These are phyloP conservation scores for Neurospora discreta DNA, from an alignment of 495 filamentous ascomycete species.

Conservation along the genomic window DNA sequence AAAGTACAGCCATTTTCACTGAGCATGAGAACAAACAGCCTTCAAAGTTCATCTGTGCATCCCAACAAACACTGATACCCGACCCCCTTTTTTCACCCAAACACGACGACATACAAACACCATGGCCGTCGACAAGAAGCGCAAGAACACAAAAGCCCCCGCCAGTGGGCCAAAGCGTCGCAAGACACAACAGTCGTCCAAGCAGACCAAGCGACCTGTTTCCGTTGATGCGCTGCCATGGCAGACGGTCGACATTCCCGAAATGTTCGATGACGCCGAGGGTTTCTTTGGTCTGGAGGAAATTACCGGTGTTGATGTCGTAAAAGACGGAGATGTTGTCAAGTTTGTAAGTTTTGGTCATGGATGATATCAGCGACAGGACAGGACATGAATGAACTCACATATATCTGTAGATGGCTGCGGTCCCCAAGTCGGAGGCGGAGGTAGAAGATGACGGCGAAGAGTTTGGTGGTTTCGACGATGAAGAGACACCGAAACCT, in stretches of 20 bases:
- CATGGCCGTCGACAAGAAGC: slow-evolving; percentile 33
- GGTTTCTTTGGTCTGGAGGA: slow-evolving; percentile 93
- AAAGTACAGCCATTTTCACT: neutral
- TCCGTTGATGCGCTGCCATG: slow-evolving; percentile 63
- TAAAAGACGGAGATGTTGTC: slow-evolving; percentile 43
- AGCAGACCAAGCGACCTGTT: slow-evolving; percentile 23
- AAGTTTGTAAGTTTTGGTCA: slow-evolving; percentile 35
- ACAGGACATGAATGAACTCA: slow-evolving; percentile 5
- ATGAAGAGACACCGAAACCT: slow-evolving; percentile 11
- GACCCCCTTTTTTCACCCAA: neutral
- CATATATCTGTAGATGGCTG: slow-evolving; percentile 9
- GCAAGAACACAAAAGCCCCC: slow-evolving; percentile 26
- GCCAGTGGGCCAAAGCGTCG: slow-evolving; percentile 34
- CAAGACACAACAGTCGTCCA: slow-evolving; percentile 21
- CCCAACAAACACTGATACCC: neutral
- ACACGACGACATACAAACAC: neutral
- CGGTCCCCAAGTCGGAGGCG: slow-evolving; percentile 5
- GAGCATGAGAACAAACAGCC: neutral
- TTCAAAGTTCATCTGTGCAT: neutral
- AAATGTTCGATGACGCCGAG: slow-evolving; percentile 81
- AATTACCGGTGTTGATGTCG: slow-evolving; percentile 76
- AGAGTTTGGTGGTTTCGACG: slow-evolving; percentile 47
- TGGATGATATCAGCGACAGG: slow-evolving; percentile 11
- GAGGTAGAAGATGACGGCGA: slow-evolving; percentile 19
- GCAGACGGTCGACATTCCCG: slow-evolving; percentile 72